These are phyloP conservation scores for Cyclostephanos tholiformis DNA, from an alignment of 108 stramenopile species.

Conservation along the genomic window DNA sequence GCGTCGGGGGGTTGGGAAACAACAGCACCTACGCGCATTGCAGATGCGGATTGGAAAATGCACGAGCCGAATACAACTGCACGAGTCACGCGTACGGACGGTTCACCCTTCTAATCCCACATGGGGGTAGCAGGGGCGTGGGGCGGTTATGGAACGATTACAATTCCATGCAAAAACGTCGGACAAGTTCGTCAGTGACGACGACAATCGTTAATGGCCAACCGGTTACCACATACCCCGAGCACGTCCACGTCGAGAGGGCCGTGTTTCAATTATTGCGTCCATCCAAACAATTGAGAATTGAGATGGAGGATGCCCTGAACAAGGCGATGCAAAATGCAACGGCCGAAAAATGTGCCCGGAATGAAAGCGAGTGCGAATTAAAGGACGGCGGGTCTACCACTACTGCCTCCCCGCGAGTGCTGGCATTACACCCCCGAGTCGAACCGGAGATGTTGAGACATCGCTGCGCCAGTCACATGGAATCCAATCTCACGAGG, in stretches of 20 bases:
- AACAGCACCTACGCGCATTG: not conserved
- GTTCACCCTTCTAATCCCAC: constrained; percentile 36
- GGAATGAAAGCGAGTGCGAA: not conserved
- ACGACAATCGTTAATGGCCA: not conserved
- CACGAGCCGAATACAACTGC: not conserved
- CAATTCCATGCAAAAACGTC: constrained; percentile 11
- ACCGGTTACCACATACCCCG: constrained; percentile 1
- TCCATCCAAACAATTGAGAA: constrained; percentile 17
- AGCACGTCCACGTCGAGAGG: constrained; percentile 29
- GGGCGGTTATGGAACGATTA: constrained; percentile 36
- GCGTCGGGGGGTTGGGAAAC: not conserved
- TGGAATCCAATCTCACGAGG: constrained; percentile 66
- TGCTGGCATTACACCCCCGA: constrained; percentile 74
- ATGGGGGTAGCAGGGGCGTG: constrained; percentile 24
- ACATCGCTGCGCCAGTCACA: constrained; percentile 57
- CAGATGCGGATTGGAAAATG: not conserved
- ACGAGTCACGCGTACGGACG: not conserved
- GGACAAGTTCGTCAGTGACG: not conserved
- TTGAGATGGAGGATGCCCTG: constrained; percentile 20
- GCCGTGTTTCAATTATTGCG: constrained; percentile 28
- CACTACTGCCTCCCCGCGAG: not conserved
- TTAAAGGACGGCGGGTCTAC: not conserved
- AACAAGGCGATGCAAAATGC: constrained; percentile 7
- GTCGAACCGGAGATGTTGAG: constrained; percentile 76
- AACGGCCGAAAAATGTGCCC: not conserved